A percentile compares a stretch with the other conserved stretches of the same genome.
Conservation (phyloP, 2,329 filamentous ascomycete species). For the Paramyrothecium roridum region DNA sequence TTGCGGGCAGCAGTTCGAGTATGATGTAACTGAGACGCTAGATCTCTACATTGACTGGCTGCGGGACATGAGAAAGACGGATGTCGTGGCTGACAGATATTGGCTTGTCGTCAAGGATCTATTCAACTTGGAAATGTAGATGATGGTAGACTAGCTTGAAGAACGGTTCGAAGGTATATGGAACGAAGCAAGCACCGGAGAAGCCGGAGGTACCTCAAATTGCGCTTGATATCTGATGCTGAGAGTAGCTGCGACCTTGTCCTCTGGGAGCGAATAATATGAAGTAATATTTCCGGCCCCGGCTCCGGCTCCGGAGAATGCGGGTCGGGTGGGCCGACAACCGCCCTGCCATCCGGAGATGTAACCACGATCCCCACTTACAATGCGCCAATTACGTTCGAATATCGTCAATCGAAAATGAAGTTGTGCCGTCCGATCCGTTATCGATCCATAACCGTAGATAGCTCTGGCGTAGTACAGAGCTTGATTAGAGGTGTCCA, state of each 20-base stretch:
- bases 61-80: conserved; percentile 50
- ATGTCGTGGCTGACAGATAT: conserved; percentile 53
- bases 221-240: too few relatives aligned
- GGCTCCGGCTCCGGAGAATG: too few relatives aligned
- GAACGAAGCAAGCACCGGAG: too few relatives aligned
- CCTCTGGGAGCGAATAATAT: too few relatives aligned
- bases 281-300: too few relatives aligned
- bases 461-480: not conserved
- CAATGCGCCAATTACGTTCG: not conserved
- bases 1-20: conserved; percentile 46
- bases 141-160: conserved; percentile 1
- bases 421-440: not conserved
- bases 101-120: conserved; percentile 48
- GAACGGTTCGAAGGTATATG: not conserved
- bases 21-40: conserved; percentile 46
- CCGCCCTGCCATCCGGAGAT: too few relatives aligned
- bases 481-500: not conserved
- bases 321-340: too few relatives aligned
- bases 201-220: too few relatives aligned
- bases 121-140: conserved; percentile 33
- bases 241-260: too few relatives aligned
- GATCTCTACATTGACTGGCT: conserved; percentile 57
- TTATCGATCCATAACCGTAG: not conserved
- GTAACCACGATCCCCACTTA: not conserved
- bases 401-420: not conserved